phyloP scores from a whole-genome alignment of 352 stramenopile genomes.

The Globisporangium yorkense region DNA sequence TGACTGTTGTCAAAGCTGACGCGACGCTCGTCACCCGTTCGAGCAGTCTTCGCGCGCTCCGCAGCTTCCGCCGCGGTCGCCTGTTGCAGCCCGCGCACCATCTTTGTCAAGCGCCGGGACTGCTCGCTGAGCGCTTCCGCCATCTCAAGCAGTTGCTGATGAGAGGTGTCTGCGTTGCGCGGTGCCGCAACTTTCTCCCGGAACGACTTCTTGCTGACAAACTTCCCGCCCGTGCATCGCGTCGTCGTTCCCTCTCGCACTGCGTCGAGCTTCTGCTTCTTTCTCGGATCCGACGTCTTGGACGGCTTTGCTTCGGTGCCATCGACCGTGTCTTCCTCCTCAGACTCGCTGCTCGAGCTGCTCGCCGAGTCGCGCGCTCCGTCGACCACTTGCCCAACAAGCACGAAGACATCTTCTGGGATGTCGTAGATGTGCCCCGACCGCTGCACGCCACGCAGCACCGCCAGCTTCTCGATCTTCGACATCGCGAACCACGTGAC shows the following conservation, averaged over 20 bases:
- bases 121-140: not conserved
- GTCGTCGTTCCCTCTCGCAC: not conserved
- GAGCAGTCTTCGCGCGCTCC: not conserved
- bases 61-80: too few species aligned
- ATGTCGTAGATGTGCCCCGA: conserved; percentile 2
- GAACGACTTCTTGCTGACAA: not conserved
- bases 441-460: not conserved
- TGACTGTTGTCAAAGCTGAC: not conserved
- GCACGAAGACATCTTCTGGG: not conserved
- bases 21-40: not conserved
- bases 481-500: not conserved
- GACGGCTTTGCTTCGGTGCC: not conserved
- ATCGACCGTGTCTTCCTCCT: not conserved
- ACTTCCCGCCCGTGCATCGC: not conserved
- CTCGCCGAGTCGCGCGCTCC: not conserved
- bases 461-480: conserved; percentile 5
- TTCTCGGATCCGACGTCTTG: not conserved
- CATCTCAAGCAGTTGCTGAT: not conserved
- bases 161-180: not conserved
- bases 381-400: not conserved
- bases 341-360: not conserved
- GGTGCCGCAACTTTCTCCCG: not conserved
- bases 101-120: not conserved
- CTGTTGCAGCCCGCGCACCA: not conserved
- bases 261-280: not conserved